Percentiles rank a stretch among this genome's conserved stretches.
These are phyloP conservation scores for Mortierella sp. DNA, from an alignment of 371 early-diverging fungal species.

Conservation along the genomic window DNA sequence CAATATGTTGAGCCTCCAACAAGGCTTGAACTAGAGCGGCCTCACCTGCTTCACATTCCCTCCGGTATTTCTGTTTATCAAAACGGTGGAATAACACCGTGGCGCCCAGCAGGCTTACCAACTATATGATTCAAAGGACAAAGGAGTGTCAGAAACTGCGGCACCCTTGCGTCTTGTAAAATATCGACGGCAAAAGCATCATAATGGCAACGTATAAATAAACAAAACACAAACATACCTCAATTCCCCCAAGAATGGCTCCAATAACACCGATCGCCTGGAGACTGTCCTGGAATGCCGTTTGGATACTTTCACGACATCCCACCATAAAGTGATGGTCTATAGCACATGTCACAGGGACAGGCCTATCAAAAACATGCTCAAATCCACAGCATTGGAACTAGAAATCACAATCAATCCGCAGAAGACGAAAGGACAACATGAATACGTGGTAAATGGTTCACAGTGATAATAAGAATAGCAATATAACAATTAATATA, in stretches of 20 bases:
- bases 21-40: constrained; percentile 32
- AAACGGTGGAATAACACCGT: constrained; percentile 51
- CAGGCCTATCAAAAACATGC: constrained; percentile 50
- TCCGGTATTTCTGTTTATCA: constrained; percentile 34
- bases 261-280: constrained; percentile 56
- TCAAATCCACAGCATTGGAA: constrained; percentile 58
- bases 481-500: background rate
- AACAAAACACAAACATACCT: constrained; percentile 21
- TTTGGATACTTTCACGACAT: constrained; percentile 53
- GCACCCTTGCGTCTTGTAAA: background rate
- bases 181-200: background rate
- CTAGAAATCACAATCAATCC: constrained; percentile 6
- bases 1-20: constrained; percentile 39
- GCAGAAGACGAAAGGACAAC: background rate
- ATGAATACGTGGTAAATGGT: background rate
- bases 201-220: background rate
- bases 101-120: constrained; percentile 51
- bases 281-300: constrained; percentile 55
- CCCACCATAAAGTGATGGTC: constrained; percentile 40
- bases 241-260: constrained; percentile 54
- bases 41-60: constrained; percentile 31
- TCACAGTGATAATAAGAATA: background rate
- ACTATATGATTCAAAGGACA: constrained; percentile 11
- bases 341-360: constrained; percentile 48
- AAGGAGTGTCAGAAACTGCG: background rate